Conservation (phyloP, 192 early-diverging fungal genomes). For the Podila epigama region DNA sequence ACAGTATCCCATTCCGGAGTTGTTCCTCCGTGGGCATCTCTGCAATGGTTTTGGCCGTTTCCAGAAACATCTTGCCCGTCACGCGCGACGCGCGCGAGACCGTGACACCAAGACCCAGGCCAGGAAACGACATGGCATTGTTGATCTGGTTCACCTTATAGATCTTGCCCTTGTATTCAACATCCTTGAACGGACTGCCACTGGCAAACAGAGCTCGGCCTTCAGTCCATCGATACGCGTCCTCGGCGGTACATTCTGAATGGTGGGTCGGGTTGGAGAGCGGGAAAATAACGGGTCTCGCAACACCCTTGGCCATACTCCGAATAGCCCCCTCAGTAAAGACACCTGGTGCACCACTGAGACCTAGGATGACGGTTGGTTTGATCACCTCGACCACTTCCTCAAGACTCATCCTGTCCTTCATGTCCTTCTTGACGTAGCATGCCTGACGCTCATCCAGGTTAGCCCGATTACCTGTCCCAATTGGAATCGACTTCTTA, state of each 20-base stretch:
- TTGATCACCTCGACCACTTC: slow-evolving; percentile 58
- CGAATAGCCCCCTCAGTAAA: slow-evolving; percentile 60
- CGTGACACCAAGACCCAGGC: slow-evolving; percentile 62
- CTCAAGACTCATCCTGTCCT: slow-evolving; percentile 55
- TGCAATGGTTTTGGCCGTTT: slow-evolving; percentile 60
- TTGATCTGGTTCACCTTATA: slow-evolving; percentile 59
- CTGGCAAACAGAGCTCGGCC: slow-evolving; percentile 63
- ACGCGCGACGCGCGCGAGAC: slow-evolving; percentile 58
- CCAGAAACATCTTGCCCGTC: slow-evolving; percentile 62
- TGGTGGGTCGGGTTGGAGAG: slow-evolving; percentile 59
- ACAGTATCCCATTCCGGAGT: slow-evolving; percentile 55
- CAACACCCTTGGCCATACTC: slow-evolving; percentile 56
- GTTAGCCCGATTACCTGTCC: slow-evolving; percentile 35
- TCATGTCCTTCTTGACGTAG: slow-evolving; percentile 58
- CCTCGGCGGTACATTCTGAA: slow-evolving; percentile 62
- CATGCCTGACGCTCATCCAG: slow-evolving; percentile 57
- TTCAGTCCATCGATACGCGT: slow-evolving; percentile 61
- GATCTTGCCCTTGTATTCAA: slow-evolving; percentile 53
- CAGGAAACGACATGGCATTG: slow-evolving; percentile 63
- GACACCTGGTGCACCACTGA: slow-evolving; percentile 55
- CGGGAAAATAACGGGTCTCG: slow-evolving; percentile 59
- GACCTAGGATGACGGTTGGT: slow-evolving; percentile 58
- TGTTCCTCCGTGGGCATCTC: slow-evolving; percentile 58
- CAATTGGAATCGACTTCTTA: slow-evolving; percentile 20
- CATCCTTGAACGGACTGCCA: slow-evolving; percentile 60